A percentile compares a stretch with the other conserved stretches of the same genome.
Conservation (phyloP, 345 rosid genomes). For the Eutrema japonicum region DNA sequence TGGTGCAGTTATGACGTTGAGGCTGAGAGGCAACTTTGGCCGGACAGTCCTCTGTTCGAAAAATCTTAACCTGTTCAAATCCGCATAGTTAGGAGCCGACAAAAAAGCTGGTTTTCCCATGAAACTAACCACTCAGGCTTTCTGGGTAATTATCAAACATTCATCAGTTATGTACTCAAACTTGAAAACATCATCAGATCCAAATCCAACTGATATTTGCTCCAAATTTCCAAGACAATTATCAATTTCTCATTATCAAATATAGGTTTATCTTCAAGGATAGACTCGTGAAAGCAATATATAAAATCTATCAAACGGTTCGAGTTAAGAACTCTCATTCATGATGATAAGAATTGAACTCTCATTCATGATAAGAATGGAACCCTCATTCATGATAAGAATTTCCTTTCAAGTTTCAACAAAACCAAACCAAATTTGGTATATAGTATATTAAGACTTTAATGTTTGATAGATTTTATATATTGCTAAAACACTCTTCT, state of each 20-base stretch:
- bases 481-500: background rate
- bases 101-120: background rate
- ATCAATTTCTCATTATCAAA: background rate
- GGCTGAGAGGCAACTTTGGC: constrained; percentile 49
- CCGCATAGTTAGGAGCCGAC: constrained; percentile 15
- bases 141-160: background rate
- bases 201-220: background rate
- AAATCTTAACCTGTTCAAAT: constrained; percentile 55
- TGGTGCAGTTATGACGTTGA: constrained; percentile 34
- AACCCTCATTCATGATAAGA: no score
- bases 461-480: no score
- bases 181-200: background rate
- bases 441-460: no score
- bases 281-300: no score
- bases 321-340: no score
- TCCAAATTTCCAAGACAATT: background rate
- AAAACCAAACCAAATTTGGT: no score
- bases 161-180: background rate
- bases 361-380: no score
- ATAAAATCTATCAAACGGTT: no score
- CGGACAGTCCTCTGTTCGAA: constrained; percentile 56
- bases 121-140: no score
- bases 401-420: no score
- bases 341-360: no score
- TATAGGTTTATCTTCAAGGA: background rate